Conservation (phyloP, 2,329 filamentous ascomycete genomes). For the Lasiodiplodia gonubiensis region DNA sequence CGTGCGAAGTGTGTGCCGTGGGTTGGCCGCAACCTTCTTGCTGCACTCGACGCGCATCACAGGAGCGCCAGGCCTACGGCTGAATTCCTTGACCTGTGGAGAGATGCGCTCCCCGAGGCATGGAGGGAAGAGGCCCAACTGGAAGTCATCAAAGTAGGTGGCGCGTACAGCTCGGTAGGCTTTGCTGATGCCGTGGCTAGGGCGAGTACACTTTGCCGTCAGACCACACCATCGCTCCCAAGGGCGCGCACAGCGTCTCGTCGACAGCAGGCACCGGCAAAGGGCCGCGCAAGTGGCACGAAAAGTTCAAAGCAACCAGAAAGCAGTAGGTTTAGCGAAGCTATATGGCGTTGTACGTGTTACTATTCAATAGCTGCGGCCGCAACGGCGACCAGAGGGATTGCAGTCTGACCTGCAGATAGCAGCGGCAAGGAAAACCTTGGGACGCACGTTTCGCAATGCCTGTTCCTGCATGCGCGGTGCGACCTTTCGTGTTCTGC, state of each 20-base stretch:
- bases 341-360: constrained; percentile 14
- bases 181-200: constrained; percentile 1
- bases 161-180: too few relatives aligned
- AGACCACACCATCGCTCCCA: constrained; percentile 40
- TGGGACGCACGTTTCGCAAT: constrained; percentile 23
- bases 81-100: constrained; percentile 46
- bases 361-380: constrained; percentile 21
- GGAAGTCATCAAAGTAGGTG: constrained; percentile 36
- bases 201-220: constrained; percentile 42
- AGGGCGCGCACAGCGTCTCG: constrained; percentile 30
- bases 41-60: constrained; percentile 34
- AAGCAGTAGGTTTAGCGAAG: constrained; percentile 14
- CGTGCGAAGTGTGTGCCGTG: constrained; percentile 41
- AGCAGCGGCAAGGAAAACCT: constrained; percentile 19
- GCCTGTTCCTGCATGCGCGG: constrained; percentile 25
- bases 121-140: constrained; percentile 45
- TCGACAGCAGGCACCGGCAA: constrained; percentile 32
- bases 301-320: constrained; percentile 38
- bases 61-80: constrained; percentile 38
- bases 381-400: constrained; percentile 17
- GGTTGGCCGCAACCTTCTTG: constrained; percentile 41
- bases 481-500: constrained; percentile 18
- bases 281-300: constrained; percentile 48
- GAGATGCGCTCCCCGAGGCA: constrained; percentile 44
- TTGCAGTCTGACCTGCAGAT: constrained; percentile 17